Evolutionary conservation across 148 eudicot genomes (phyloP).

Genomic region (Vaccinium darrowii): DNA sequence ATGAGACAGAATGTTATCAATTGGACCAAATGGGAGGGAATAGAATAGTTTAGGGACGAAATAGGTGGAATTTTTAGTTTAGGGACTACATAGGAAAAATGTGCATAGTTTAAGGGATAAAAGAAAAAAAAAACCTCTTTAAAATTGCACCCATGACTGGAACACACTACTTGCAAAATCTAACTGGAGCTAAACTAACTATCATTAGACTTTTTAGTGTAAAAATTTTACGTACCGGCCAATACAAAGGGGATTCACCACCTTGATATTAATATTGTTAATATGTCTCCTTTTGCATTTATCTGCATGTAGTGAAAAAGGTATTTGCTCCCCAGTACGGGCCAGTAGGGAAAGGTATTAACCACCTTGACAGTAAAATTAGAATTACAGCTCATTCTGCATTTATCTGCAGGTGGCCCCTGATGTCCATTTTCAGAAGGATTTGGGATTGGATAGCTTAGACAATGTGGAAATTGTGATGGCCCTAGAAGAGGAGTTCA

Average conservation of each 20-base stretch:
- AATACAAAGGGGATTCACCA: neutral
- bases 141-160: neutral
- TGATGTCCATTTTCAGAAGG: slow-evolving; percentile 40
- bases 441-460: slow-evolving; percentile 44
- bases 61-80: too few species aligned
- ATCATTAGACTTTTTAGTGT: neutral
- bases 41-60: too few species aligned
- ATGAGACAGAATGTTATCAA: too few species aligned
- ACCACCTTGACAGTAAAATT: neutral
- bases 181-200: neutral
- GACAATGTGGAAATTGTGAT: slow-evolving; percentile 50
- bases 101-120: too few species aligned
- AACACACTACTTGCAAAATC: neutral
- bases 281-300: too few species aligned
- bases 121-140: neutral
- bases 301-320: neutral
- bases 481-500: slow-evolving; percentile 90
- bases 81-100: too few species aligned
- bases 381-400: neutral
- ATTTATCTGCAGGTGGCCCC: slow-evolving; percentile 31
- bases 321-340: neutral
- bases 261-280: neutral
- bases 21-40: too few species aligned
- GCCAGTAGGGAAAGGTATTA: neutral
- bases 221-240: neutral